Conservation (phyloP, 345 rosid species). For the Firmiana major region DNA sequence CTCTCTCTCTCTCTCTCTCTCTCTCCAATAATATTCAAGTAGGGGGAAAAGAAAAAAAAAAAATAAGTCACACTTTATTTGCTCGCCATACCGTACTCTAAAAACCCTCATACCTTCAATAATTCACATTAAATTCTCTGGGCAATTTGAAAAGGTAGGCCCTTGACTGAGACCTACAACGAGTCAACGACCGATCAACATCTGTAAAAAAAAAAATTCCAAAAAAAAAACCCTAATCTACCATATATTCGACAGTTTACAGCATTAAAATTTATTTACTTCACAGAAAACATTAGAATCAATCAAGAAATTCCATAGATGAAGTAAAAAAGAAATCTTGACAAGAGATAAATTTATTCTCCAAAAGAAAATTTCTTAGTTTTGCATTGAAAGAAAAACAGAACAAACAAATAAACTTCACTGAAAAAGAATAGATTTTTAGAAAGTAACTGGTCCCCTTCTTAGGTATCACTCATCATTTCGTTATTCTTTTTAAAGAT, state of each 20-base stretch:
- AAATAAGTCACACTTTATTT: conserved; percentile 15
- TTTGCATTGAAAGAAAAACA: conserved; percentile 3
- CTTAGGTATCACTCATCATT: conserved; percentile 8
- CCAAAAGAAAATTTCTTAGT: neutral
- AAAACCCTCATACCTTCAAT: conserved; percentile 18
- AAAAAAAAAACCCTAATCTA: conserved; percentile 2
- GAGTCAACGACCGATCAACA: conserved; percentile 16
- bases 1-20: conserved; percentile 24
- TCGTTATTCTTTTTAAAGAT: neutral
- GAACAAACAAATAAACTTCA: conserved; percentile 10
- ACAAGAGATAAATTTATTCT: neutral
- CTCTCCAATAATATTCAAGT: conserved; percentile 20
- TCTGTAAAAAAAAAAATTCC: neutral
- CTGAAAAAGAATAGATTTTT: neutral
- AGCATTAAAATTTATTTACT: neutral
- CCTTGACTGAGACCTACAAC: conserved; percentile 29
- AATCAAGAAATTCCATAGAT: conserved; percentile 14
- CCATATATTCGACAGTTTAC: conserved; percentile 1
- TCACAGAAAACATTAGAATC: neutral
- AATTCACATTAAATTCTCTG: conserved; percentile 27
- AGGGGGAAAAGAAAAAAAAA: neutral
- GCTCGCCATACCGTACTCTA: neutral
- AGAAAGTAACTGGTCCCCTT: conserved; percentile 16
- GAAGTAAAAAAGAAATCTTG: neutral
- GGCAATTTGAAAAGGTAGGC: conserved; percentile 17